Conservation (phyloP, 228 moss, liverwort and hornwort species). For the Sphagnum fallax region DNA sequence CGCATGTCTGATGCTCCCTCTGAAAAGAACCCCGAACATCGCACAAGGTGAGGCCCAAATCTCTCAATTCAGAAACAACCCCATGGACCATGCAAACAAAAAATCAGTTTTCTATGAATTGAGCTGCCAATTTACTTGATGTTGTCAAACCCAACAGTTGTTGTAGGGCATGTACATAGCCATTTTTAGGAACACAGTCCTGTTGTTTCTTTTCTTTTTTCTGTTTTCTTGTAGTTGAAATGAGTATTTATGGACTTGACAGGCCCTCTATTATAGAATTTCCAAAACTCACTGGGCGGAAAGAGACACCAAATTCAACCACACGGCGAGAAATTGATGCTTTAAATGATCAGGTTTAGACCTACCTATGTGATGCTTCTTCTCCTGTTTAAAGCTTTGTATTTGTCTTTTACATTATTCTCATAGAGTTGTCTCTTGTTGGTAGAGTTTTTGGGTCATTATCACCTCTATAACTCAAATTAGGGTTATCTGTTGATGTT, state of each 20-base stretch:
- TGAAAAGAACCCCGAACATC: constrained; percentile 47
- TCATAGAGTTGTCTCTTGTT: too few relatives aligned
- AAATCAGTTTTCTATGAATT: too few relatives aligned
- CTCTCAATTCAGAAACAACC: too few relatives aligned
- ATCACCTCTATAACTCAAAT: too few relatives aligned
- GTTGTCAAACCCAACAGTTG: not conserved
- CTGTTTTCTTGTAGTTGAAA: not conserved
- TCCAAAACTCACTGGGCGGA: not conserved
- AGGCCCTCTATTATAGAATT: not conserved
- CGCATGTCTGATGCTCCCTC: constrained; percentile 38
- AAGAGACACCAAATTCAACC: not conserved
- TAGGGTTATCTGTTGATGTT: too few relatives aligned
- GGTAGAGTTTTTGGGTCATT: too few relatives aligned
- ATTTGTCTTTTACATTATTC: too few relatives aligned
- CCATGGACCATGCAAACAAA: too few relatives aligned
- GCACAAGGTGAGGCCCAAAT: constrained; percentile 6
- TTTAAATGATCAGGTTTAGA: constrained; percentile 19
- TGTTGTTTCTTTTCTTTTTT: not conserved
- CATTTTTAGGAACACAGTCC: not conserved
- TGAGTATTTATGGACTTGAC: not conserved
- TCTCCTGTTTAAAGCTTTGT: too few relatives aligned
- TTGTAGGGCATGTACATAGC: not conserved
- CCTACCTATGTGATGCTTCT: too few relatives aligned
- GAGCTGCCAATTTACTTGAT: too few relatives aligned
- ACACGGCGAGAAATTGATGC: constrained; percentile 16